These are phyloP conservation scores for Chytriomyces sp. DNA, from an alignment of 192 early-diverging fungal species.

Conservation along the genomic window DNA sequence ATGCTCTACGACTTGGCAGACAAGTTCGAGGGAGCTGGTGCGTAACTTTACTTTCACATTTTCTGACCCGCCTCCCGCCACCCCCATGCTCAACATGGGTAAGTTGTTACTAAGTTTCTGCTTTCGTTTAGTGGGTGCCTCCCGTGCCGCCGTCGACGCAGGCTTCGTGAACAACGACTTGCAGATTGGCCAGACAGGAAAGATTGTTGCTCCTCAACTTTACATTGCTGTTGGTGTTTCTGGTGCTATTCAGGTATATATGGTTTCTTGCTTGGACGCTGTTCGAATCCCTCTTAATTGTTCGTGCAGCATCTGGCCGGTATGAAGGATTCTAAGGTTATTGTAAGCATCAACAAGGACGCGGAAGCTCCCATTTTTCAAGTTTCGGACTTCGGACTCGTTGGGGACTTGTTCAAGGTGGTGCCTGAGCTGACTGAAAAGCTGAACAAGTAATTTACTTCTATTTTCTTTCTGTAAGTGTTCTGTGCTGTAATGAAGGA, in stretches of 20 bases:
- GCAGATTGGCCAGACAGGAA: conserved; percentile 98
- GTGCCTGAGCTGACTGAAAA: conserved; percentile 94
- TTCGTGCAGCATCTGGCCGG: conserved; percentile 85
- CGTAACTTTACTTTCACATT: conserved; percentile 4
- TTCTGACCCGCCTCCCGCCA: neutral
- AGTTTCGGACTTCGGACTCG: conserved; percentile 94
- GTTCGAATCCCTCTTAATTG: neutral
- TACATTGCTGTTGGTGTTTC: conserved; percentile 97
- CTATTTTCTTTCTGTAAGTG: too few species aligned
- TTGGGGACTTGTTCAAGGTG: conserved; percentile 88
- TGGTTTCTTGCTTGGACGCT: neutral
- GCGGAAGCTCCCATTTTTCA: conserved; percentile 96
- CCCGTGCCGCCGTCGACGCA: conserved; percentile 96
- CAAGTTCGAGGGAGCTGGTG: conserved; percentile 90
- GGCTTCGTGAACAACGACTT: conserved; percentile 95
- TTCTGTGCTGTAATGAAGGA: too few species aligned
- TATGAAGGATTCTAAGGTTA: conserved; percentile 99
- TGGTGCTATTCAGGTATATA: conserved; percentile 78
- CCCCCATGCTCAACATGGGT: too few species aligned
- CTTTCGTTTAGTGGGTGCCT: conserved; percentile 81
- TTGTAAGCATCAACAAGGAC: conserved; percentile 99
- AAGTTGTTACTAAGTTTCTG: neutral
- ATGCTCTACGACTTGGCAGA: conserved; percentile 91
- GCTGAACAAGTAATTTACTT: conserved; percentile 19
- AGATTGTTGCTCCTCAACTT: conserved; percentile 94